Conservation (phyloP, 768 basidiomycete species). For the Auricularia cornea region DNA sequence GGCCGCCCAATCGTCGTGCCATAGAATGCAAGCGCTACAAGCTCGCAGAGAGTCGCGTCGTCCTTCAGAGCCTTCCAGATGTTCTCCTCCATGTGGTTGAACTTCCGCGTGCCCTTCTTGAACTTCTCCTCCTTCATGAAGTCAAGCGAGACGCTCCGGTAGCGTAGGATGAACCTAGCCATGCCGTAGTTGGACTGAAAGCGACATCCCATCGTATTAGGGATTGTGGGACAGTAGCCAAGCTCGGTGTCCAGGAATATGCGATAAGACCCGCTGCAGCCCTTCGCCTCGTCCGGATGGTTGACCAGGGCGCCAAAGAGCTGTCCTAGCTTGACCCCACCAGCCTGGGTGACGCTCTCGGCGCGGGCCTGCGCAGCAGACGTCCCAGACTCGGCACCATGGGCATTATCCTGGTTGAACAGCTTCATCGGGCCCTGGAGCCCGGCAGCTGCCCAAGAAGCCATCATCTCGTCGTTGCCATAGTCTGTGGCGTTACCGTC, state of each 20-base stretch:
- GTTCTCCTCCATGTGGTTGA: slow-evolving; percentile 23
- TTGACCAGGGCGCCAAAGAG: slow-evolving; percentile 25
- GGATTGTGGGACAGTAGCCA: slow-evolving; percentile 9
- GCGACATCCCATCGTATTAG: slow-evolving; percentile 17
- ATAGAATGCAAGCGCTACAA: slow-evolving; percentile 17
- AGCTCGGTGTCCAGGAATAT: slow-evolving; percentile 9
- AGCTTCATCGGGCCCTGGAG: slow-evolving; percentile 19
- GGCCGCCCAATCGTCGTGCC: slow-evolving; percentile 15
- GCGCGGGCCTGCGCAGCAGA: neutral
- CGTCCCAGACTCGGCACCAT: slow-evolving; percentile 3
- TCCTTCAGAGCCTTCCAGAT: slow-evolving; percentile 14
- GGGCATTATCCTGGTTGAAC: slow-evolving; percentile 23
- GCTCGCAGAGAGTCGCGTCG: slow-evolving; percentile 14
- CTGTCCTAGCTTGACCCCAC: slow-evolving; percentile 19
- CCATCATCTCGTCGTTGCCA: slow-evolving; percentile 21
- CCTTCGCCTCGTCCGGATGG: slow-evolving; percentile 30
- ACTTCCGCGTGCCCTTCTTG: slow-evolving; percentile 11
- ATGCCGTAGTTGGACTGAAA: slow-evolving; percentile 15
- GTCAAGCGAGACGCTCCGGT: slow-evolving; percentile 7
- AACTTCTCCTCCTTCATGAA: slow-evolving; percentile 16
- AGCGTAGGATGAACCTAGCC: slow-evolving; percentile 12
- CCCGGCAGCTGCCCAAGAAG: slow-evolving; percentile 18
- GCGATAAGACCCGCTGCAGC: slow-evolving; percentile 18
- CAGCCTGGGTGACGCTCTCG: slow-evolving; percentile 8
- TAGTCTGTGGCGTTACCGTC: slow-evolving; percentile 27